Evolutionary conservation across 164 flowering plant genomes (phyloP), one percentile per base, ranked within the genome.

Genomic region (Vitis rupestris): DNA sequence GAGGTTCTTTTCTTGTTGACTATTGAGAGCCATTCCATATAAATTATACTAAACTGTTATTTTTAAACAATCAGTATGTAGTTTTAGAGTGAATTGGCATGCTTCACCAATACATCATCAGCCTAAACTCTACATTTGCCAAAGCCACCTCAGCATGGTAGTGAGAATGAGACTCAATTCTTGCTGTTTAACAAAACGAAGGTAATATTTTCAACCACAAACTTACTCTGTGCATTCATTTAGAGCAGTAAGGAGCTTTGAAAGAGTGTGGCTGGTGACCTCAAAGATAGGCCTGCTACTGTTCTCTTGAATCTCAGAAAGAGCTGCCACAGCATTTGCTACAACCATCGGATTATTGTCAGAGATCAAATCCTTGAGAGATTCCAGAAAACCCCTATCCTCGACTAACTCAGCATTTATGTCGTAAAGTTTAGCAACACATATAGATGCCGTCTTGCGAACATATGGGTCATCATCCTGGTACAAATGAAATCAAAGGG

Each of bases 391-490:
- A 62, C 97, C 99, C 71, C 99, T 87, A 75, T 96, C 99, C 78
- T 96, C 99, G 71, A 96, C 98, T 54, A 96, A 84, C 82, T 96
- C 99, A 58, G 99, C 97, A 89, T 96, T 96, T 73, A 96, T 93
- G 76, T 93, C 98, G 82, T 80, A 96, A 63, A 96, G 95, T 79
- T 96, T 96, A 29, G 99, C 99, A 78, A 96, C 98, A 85, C 99
- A 96, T 62, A 96, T 90, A 49, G 99, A 88, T 31, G 99, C 98
- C 49, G 99, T 96, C 87, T 96, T 96, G 63, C 98, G 94, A 79
- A 96, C 99, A 86, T 96, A 96, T 53, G 99, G 99, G 84, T 96
- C 99, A 82, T 96, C 99, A 84, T 96, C 99, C 99, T 96, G 88
- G 74, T 70, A 61, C 31, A 58, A 57, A 63, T 29, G 29, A 57